These are phyloP conservation scores for Cucurbita argyrosperma DNA, from an alignment of 306 rosid genomes.

Conservation along the genomic window DNA sequence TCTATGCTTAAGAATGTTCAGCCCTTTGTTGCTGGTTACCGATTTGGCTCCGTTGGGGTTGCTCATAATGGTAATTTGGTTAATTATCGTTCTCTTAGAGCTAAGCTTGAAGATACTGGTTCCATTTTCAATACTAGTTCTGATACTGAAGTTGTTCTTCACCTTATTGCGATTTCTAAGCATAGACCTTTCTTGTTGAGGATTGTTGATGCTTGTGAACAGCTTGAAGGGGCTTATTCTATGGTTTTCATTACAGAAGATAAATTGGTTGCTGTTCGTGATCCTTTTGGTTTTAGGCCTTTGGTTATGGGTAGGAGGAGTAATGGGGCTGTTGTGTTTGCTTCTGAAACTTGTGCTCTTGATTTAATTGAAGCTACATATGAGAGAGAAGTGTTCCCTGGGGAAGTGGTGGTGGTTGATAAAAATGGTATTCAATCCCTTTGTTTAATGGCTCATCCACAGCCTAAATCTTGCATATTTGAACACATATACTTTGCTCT, in stretches of 20 bases:
- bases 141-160: conserved; percentile 85
- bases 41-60: conserved; percentile 79
- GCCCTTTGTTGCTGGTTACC: conserved; percentile 73
- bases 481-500: conserved; percentile 91
- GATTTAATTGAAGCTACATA: conserved; percentile 92
- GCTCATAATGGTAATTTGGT: conserved; percentile 89
- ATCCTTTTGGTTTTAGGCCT: conserved; percentile 76
- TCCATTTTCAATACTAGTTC: conserved; percentile 85
- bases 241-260: conserved; percentile 67
- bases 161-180: conserved; percentile 74
- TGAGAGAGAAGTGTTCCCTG: conserved; percentile 81
- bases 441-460: conserved; percentile 77
- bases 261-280: conserved; percentile 70
- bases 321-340: conserved; percentile 88
- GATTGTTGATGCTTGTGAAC: conserved; percentile 76
- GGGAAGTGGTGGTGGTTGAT: conserved; percentile 83
- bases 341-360: conserved; percentile 94
- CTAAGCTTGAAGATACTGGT: conserved; percentile 57
- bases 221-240: conserved; percentile 75
- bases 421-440: conserved; percentile 65
- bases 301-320: conserved; percentile 89
- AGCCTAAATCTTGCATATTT: conserved; percentile 72
- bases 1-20: conserved; percentile 78
- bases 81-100: conserved; percentile 46
- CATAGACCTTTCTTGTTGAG: conserved; percentile 56